phyloP scores from a whole-genome alignment of 352 stramenopile species.

The Pythium chondricola region DNA sequence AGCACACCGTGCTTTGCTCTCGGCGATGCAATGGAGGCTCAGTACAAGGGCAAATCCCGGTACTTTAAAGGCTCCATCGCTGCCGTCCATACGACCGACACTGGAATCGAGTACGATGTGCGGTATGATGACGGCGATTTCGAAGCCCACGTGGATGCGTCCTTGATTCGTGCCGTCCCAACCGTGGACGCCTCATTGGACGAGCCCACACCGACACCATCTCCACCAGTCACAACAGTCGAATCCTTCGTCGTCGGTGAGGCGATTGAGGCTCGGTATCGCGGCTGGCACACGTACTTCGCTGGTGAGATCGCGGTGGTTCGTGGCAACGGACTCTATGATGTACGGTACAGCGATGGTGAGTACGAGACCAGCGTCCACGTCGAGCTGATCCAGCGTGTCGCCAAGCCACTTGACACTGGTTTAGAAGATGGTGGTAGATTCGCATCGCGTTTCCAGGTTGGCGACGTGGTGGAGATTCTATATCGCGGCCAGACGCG shows the following conservation, averaged over 20 bases:
- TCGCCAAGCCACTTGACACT: not conserved
- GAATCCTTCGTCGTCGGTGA: conserved; percentile 1
- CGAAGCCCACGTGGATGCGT: conserved; percentile 18
- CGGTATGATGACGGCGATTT: conserved; percentile 24
- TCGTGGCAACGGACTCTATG: conserved; percentile 1
- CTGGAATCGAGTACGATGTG: conserved; percentile 20
- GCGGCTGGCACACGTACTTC: conserved; percentile 6
- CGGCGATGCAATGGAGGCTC: conserved; percentile 7
- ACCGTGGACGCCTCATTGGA: too few relatives aligned
- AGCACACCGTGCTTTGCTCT: not conserved
- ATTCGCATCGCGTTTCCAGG: too few relatives aligned
- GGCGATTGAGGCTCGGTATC: conserved; percentile 7
- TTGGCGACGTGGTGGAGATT: not conserved
- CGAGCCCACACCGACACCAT: not conserved
- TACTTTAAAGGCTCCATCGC: conserved; percentile 3
- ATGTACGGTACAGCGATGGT: conserved; percentile 15
- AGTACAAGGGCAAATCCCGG: not conserved
- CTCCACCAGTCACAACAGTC: not conserved
- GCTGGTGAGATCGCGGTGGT: conserved; percentile 14
- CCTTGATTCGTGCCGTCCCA: conserved; percentile 25
- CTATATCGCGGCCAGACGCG: not conserved
- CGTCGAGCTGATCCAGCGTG: conserved; percentile 8
- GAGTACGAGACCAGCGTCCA: conserved; percentile 13
- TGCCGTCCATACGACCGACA: conserved; percentile 1
- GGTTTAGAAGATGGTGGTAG: not conserved